A percentile compares a stretch with the other conserved stretches of the same genome.
Evolutionary conservation across 1,284 basidiomycete species (phyloP).

Genomic region (Melampsora allii-populina): DNA sequence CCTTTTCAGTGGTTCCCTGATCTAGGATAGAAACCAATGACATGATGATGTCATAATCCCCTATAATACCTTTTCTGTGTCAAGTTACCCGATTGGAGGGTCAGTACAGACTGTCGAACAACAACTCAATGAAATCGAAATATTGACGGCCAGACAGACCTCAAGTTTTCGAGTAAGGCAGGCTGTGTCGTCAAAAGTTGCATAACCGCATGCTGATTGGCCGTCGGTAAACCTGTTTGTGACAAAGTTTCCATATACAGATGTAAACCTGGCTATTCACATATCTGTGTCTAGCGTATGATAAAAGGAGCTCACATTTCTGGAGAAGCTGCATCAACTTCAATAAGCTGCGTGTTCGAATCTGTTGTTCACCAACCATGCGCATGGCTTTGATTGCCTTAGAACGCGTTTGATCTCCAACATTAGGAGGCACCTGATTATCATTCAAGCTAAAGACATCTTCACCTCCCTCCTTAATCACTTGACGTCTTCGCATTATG

Average conservation of each 20-base stretch:
- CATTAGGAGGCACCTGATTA: conserved; percentile 57
- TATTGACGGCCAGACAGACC: conserved; percentile 69
- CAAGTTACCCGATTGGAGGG: neutral
- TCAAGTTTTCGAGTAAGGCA: conserved; percentile 72
- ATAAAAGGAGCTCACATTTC: conserved; percentile 46
- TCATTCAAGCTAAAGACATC: conserved; percentile 70
- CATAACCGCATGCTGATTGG: conserved; percentile 64
- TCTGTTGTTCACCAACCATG: conserved; percentile 46
- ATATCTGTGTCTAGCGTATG: neutral
- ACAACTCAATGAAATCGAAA: neutral
- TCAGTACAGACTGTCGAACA: neutral
- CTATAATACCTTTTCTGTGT: conserved; percentile 53
- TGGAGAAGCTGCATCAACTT: conserved; percentile 50
- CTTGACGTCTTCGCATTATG: conserved; percentile 78
- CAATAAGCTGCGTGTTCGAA: conserved; percentile 46
- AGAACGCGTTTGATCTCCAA: neutral
- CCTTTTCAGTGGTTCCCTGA: conserved; percentile 74
- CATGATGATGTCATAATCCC: conserved; percentile 83
- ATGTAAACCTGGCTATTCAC: neutral
- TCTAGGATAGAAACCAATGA: conserved; percentile 85
- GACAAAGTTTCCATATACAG: conserved; percentile 1
- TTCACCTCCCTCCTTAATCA: conserved; percentile 68
- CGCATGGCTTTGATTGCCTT: conserved; percentile 45
- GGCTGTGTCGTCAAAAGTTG: conserved; percentile 77
- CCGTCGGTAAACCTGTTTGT: conserved; percentile 33